phyloP scores from a whole-genome alignment of 306 rosid genomes.

The Vigna mungo region DNA sequence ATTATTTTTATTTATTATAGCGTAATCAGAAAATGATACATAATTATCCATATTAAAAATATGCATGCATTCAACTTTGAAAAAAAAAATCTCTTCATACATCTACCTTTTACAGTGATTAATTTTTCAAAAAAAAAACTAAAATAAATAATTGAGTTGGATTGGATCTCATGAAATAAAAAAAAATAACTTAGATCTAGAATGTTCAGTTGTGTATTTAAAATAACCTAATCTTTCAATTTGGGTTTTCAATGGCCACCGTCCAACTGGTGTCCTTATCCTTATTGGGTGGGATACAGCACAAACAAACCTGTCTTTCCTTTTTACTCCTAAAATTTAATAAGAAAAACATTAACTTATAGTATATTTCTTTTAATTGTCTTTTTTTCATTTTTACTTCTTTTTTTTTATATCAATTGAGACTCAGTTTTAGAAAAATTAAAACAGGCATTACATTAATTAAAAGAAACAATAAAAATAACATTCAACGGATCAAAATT shows the following conservation, averaged over 20 bases:
- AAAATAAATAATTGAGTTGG: neutral
- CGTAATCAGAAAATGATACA: too few relatives aligned
- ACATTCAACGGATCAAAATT: neutral
- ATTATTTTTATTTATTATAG: too few relatives aligned
- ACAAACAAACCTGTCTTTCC: too few relatives aligned
- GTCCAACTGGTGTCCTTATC: constrained; percentile 1
- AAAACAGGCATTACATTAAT: neutral
- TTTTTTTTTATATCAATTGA: neutral
- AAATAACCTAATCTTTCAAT: neutral
- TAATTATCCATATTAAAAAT: too few relatives aligned
- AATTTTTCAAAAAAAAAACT: neutral
- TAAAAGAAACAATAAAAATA: neutral
- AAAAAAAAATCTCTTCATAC: neutral
- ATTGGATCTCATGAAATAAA: constrained; percentile 3
- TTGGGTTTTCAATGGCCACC: neutral
- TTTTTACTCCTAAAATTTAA: neutral
- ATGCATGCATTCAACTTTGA: neutral
- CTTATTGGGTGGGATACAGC: neutral
- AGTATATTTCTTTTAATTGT: neutral
- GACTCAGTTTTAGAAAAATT: too few relatives aligned
- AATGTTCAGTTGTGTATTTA: neutral
- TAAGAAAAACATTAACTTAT: neutral
- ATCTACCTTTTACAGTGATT: neutral
- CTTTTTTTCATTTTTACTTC: neutral
- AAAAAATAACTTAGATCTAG: neutral